Base-by-base conservation (phyloP, 495 filamentous ascomycete species). In the Symbiotaphrina buchneri region DNA sequence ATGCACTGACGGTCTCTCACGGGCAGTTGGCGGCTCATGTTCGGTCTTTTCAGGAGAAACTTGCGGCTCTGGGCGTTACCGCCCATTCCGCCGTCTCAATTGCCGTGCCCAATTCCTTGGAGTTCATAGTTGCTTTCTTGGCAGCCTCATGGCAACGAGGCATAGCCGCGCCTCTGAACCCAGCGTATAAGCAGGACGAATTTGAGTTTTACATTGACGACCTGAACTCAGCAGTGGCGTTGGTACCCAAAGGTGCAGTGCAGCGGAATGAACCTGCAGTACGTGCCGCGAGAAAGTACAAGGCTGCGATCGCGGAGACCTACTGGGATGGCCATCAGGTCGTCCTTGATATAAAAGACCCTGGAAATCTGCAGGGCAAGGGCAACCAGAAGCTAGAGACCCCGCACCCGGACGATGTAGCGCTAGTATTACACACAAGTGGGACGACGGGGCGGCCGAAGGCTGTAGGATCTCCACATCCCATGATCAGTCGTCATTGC, bases 151-250 rank as follows among this genome's bases (percentile, higher is more conserved):
- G 67, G 63, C 79, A 85, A 53, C 65, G 79, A 35, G 71, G 56
- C 17, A 74, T 82, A 39, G 79, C 78, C 14, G 79, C 78, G 3
- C 79, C 79, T 3, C 55, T 87, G 31, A 84, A 85, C 50, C 66
- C 77, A 14, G 73, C 67, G 18, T 85, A 87, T 53, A 83, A 80
- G 54, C 74, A 84, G 43, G 68, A 71, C 18, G 79, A 85, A 47
- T 83, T 85, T 45, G 77, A 85, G 47, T 84, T 87, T 52, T 87
- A 83, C 47, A 82, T 85, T 39, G 70, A 78, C 21, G 78, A 87
- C 47, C 60, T 87, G 40, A 74, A 63, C 41, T 78, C 76, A 6
- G 71, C 69, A 22, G 51, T 85, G 26, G 63, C 74, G 4, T 56
- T 85, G 24, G 71, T 85, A 6, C 74, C 79, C 3, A 54, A 56